phyloP scores from a whole-genome alignment of 768 basidiomycete genomes.

The Pleurotus cornucopiae region DNA sequence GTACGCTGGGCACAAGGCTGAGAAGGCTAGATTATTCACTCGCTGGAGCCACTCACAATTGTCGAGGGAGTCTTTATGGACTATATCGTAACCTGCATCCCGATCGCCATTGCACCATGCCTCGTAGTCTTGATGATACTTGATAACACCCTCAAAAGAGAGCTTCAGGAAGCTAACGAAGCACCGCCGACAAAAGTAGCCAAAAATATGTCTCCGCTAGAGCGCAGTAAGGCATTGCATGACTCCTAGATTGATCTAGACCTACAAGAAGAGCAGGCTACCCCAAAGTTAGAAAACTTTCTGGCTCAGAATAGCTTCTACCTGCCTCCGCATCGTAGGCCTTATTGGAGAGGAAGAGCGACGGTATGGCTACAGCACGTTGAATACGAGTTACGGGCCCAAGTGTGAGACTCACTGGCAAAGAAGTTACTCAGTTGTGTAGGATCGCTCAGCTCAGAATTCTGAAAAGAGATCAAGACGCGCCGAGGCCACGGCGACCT shows the following conservation, averaged over 20 bases:
- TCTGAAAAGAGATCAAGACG: conserved; percentile 25
- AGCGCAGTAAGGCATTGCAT: background rate
- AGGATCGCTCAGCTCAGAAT: conserved; percentile 43
- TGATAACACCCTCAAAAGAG: conserved; percentile 67
- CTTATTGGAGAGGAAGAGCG: conserved; percentile 54
- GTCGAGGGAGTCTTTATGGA: conserved; percentile 50
- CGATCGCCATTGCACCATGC: conserved; percentile 53
- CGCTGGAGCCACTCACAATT: conserved; percentile 29
- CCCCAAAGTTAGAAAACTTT: background rate
- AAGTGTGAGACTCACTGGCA: conserved; percentile 28
- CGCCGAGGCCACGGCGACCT: conserved; percentile 4
- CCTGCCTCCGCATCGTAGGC: conserved; percentile 45
- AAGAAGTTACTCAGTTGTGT: conserved; percentile 68
- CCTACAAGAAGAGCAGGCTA: conserved; percentile 28
- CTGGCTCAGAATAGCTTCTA: conserved; percentile 7
- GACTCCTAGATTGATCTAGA: background rate
- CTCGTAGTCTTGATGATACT: conserved; percentile 63
- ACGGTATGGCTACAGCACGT: conserved; percentile 39
- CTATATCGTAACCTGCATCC: conserved; percentile 42
- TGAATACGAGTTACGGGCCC: background rate
- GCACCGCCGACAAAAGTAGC: conserved; percentile 77
- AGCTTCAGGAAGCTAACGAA: conserved; percentile 72
- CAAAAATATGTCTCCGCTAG: conserved; percentile 78
- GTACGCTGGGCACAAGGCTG: conserved; percentile 27
- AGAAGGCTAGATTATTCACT: background rate